Evolutionary conservation across 169 alveolate genomes (phyloP), one percentile per base, ranked within the genome.

Genomic region (Eimeria maxima): DNA sequence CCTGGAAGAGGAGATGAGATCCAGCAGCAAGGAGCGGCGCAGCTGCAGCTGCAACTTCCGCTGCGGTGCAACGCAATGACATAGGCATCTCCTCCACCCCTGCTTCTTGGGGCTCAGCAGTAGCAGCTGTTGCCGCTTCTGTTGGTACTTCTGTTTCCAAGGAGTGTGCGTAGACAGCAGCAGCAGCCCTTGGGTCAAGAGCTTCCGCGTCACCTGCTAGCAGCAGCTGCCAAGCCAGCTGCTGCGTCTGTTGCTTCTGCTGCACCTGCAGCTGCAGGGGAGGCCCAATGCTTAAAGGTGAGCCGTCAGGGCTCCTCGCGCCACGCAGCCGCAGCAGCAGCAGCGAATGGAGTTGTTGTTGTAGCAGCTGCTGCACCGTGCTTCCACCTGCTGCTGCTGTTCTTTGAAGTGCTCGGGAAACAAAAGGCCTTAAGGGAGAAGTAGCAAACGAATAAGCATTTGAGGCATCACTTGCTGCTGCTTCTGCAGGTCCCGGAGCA

Each of bases 341-440:
- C 65, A 80, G 44, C 45, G 71, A 29, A 47, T 80, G 73, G 45
- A 80, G 69, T 24, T 80, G 90, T 71, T 80, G 90, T 71, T 80
- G 90, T 73, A 80, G 90, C 90, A 45, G 90, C 90, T 80, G 71
- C 90, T 80, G 90, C 90, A 57, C 90, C 29, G 71, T 47, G 65
- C 69, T 47, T 44, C 90, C 27, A 38, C 69, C 22, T 80, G 90
- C 90, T 47, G 90, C 90, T 47, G 90, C 90, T 44, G 69, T 63
- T 33, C 69, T 55, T 57, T 80, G 90, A 69, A 80, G 45, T 14
- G 69, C 90, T 16, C 90, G 90, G 53, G 90, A 69, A 50, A 80
- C 90, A 29, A 80, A 80, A 11, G 90, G 90, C 45, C 69, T 20
- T 22, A 80, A 50, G 45, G 90, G 90, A 50, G 69, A 80, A 69